phyloP scores from a whole-genome alignment of 2,329 filamentous ascomycete species.

The Metarhizium sp. region DNA sequence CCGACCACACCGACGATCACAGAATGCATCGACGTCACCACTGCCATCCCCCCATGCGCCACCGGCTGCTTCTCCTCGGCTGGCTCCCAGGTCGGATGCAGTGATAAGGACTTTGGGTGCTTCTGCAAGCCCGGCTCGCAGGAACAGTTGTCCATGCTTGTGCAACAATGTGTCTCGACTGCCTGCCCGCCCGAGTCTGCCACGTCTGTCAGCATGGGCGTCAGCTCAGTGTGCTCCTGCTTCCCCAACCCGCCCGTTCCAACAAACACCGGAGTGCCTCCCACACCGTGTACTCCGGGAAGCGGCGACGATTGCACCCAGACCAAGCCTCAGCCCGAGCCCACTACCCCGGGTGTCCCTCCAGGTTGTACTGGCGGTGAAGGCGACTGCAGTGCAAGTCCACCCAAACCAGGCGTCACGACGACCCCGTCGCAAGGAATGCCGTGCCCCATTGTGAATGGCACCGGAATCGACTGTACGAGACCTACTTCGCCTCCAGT shows the following conservation, averaged over 20 bases:
- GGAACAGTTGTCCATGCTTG: background rate
- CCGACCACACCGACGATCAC: background rate
- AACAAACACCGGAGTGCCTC: background rate
- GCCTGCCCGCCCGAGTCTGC: background rate
- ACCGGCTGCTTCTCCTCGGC: background rate
- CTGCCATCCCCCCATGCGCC: background rate
- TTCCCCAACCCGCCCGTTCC: background rate
- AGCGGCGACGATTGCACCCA: too few relatives aligned
- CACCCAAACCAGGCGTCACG: too few relatives aligned
- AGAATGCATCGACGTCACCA: background rate
- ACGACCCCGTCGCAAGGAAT: too few relatives aligned
- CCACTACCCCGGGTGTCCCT: too few relatives aligned
- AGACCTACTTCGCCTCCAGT: background rate
- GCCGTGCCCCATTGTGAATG: too few relatives aligned
- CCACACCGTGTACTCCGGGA: background rate
- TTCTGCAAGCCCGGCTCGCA: background rate
- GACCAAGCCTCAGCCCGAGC: too few relatives aligned
- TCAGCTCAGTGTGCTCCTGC: background rate
- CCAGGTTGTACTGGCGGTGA: background rate
- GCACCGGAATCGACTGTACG: background rate
- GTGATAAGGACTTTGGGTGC: background rate
- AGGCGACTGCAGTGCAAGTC: background rate
- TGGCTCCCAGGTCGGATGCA: background rate
- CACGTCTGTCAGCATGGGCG: background rate
- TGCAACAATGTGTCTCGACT: background rate